Evolutionary conservation across 2,329 filamentous ascomycete species (phyloP).

Genomic region (Aspergillus sp.): DNA sequence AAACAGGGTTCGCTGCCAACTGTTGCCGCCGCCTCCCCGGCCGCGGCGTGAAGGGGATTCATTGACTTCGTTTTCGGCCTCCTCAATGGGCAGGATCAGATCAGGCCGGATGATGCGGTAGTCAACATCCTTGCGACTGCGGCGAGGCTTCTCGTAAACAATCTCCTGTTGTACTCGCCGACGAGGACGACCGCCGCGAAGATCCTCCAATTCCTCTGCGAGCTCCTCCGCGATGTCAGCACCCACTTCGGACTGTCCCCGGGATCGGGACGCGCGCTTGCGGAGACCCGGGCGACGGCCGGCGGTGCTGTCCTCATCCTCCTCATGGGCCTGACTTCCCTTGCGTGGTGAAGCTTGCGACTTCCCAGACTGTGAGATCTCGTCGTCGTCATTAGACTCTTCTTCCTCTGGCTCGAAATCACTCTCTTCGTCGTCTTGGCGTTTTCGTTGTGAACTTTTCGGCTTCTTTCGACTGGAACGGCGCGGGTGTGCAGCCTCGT

Average conservation of each 20-base stretch:
- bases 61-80: constrained; percentile 67
- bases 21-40: constrained; percentile 59
- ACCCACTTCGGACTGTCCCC: constrained; percentile 47
- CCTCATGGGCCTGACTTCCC: constrained; percentile 42
- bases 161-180: constrained; percentile 39
- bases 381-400: constrained; percentile 55
- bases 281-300: constrained; percentile 56
- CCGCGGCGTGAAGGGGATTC: constrained; percentile 70
- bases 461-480: constrained; percentile 45
- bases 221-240: constrained; percentile 58
- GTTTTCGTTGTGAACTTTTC: constrained; percentile 49
- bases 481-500: constrained; percentile 34
- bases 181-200: constrained; percentile 49
- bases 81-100: constrained; percentile 69
- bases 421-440: constrained; percentile 56
- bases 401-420: constrained; percentile 65
- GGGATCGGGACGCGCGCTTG: constrained; percentile 51
- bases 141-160: constrained; percentile 51
- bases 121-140: constrained; percentile 69
- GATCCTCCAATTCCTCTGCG: constrained; percentile 59
- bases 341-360: constrained; percentile 48
- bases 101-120: constrained; percentile 84
- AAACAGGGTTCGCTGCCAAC: constrained; percentile 79
- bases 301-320: constrained; percentile 49
- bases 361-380: constrained; percentile 53